Base-by-base conservation (phyloP, 163 green algal genomes). In the Scenedesmus sp. region DNA sequence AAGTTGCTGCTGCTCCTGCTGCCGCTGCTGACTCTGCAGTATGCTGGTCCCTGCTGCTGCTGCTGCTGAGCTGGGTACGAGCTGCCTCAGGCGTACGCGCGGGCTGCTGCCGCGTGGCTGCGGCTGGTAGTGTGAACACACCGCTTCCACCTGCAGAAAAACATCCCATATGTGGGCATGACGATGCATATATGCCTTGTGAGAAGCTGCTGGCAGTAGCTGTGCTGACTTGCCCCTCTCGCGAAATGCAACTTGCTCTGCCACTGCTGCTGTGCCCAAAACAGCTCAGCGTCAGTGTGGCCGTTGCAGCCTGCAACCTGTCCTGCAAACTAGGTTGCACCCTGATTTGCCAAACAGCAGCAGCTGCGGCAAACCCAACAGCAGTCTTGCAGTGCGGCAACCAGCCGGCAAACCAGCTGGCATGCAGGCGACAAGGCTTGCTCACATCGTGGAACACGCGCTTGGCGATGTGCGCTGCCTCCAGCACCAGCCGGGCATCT, bases 401-500 rank as follows among this genome's bases (percentile, higher is more conserved):
- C 30, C 7, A 76, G 4, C 30, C 9, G 18, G 65, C 30, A 76
- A 76, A 7, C 30, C 30, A 76, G 30, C 24, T 20, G 65, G 15
- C 18, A 24, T 24, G 56, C 30, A 87, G 18, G 30, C 30, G 51
- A 5, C 30, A 40, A 89, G 30, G 44, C 40, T 16, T 40, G 82
- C 87, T 73, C 76, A 91, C 84, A 24, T 24, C 84, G 9, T 40
- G n/a, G 30, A 98, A 98, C 61, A 96, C 92, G 15, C 96, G 93
- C 88, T 98, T 98, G 42, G 89, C 86, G 6, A 97, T 79, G 3
- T 82, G 15, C 16, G 84, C 53, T 7, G 93, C 92, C 87, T 98
- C 96, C 35, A 98, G 90, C 51, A 97, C 96, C 16, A 98, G 82
- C n/a, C 95, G 90, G 13, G 94, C 95, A 86, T 96, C 93, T 79